Evolutionary conservation across 805 yeast species (phyloP).

Genomic region (Kuraishia ogatae): DNA sequence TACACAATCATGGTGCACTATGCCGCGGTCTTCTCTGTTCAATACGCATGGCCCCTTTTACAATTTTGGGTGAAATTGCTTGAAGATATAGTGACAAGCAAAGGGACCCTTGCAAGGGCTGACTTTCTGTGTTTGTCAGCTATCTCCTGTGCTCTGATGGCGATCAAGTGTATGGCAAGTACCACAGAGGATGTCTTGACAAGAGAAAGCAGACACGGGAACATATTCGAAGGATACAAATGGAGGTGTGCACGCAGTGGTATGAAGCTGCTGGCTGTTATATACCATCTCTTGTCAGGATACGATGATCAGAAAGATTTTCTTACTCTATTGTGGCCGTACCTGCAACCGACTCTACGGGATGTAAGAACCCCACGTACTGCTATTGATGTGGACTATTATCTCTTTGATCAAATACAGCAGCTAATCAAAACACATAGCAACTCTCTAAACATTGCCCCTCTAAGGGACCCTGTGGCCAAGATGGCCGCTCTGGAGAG

Average conservation of each 20-base stretch:
- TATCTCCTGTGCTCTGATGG: background rate
- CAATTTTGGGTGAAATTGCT: background rate
- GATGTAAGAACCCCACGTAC: background rate
- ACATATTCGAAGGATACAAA: background rate
- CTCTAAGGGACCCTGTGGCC: background rate
- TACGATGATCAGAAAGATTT: background rate
- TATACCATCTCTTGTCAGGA: background rate
- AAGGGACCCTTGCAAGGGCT: background rate
- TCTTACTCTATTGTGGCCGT: background rate
- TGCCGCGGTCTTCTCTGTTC: background rate
- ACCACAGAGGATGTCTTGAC: background rate
- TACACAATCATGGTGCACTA: background rate
- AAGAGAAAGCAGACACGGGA: background rate
- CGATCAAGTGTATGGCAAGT: background rate
- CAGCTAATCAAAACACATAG: background rate
- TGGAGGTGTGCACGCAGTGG: background rate
- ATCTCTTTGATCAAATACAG: background rate
- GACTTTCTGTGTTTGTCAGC: background rate
- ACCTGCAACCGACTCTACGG: background rate
- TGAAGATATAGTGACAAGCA: background rate
- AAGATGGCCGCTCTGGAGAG: background rate
- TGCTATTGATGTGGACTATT: background rate
- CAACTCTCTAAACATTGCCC: background rate
- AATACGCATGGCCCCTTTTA: background rate
- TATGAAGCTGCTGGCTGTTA: background rate